Evolutionary conservation across 129 eudicot genomes (phyloP), one percentile per base, ranked within the genome.

Genomic region (Centaurea solstitialis): DNA sequence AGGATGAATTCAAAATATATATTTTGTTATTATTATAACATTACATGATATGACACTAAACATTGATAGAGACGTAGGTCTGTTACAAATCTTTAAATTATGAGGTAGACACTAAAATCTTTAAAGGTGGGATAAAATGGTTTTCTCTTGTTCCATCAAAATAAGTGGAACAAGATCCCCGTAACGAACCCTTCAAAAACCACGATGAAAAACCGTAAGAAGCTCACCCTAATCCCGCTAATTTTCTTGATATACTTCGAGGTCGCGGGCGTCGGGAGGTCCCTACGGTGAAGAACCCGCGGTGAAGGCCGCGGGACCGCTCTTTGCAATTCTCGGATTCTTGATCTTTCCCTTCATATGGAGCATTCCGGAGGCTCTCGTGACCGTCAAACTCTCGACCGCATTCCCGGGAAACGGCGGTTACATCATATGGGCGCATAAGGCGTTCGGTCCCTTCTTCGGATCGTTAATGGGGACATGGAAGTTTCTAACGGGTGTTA

Each of bases 221-320:
- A 80, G 75, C 87, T 89, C 20, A 84, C 87, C 10, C 85, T 87
- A 22, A 53, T 89, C 79, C 90, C 90, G 5, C 87, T 87, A 68
- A 85, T 89, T 64, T 89, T 86, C 75, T 83, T 89, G 47, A 87
- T 89, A 77, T 89, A 87, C 90, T 89, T 89, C 23, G 93, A 89
- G 43, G 90, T 89, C 24, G 84, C 90, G 61, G 89, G 93, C 4
- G n/a, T n/a, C n/a, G n/a, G n/a, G n/a, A n/a, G 93, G 93, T 7
- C 93, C 90, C 10, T 86, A 78, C 22, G 93, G 93, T 3, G 90
- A 84, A 74, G 93, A 89, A 80, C 88, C 93, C 2, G 85, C 84
- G 4, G 87, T 89, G 12, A 74, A 65, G 35, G 83, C 87, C 21
- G 84, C 84, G 39, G 86, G 88, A 28, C 88, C 81, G 3, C 71